phyloP scores from a whole-genome alignment of 1,139 yeast species.

The Hyphopichia pseudoburtonii region DNA sequence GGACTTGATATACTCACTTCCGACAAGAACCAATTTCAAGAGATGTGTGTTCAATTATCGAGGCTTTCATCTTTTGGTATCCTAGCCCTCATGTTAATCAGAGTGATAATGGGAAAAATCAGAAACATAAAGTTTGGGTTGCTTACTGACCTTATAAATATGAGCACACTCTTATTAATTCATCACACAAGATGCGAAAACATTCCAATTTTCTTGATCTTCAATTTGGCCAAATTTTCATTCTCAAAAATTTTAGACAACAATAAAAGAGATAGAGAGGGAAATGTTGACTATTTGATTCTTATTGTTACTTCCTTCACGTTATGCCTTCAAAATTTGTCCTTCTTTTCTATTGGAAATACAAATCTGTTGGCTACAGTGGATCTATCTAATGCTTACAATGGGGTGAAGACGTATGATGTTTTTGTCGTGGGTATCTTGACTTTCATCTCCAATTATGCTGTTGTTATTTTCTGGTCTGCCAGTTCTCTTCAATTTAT shows the following conservation, averaged over 20 bases:
- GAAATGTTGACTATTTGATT: conserved; percentile 22
- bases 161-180: conserved; percentile 55
- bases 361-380: conserved; percentile 91
- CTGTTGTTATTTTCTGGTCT: conserved; percentile 85
- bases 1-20: conserved; percentile 14
- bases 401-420: conserved; percentile 74
- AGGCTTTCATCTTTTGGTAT: conserved; percentile 24
- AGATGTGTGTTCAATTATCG: conserved; percentile 28
- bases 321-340: conserved; percentile 59
- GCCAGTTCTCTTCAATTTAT: conserved; percentile 50
- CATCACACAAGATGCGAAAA: conserved; percentile 70
- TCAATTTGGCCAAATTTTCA: conserved; percentile 38
- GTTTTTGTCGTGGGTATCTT: conserved; percentile 72
- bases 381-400: conserved; percentile 88
- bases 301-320: conserved; percentile 21
- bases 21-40: conserved; percentile 26
- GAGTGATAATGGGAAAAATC: conserved; percentile 27
- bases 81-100: conserved; percentile 18
- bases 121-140: conserved; percentile 23
- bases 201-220: conserved; percentile 66
- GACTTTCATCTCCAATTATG: conserved; percentile 80
- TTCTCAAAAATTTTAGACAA: conserved; percentile 14
- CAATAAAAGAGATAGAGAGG: conserved; percentile 6
- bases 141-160: conserved; percentile 43
- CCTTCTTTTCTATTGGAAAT: conserved; percentile 86